These are phyloP conservation scores for Dianthus caryophyllus DNA, from an alignment of 148 eudicot genomes.

Conservation along the genomic window DNA sequence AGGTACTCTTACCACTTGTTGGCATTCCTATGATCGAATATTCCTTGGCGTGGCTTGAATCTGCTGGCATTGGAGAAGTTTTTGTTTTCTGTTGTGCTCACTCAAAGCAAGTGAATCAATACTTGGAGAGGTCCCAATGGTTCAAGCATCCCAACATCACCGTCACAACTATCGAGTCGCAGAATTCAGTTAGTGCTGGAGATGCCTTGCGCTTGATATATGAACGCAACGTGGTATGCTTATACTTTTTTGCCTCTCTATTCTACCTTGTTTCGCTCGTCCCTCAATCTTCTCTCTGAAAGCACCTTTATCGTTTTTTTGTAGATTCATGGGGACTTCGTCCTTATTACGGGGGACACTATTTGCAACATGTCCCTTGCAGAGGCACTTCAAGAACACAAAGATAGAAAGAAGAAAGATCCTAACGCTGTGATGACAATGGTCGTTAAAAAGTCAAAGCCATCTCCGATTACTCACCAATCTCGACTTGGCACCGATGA, in stretches of 20 bases:
- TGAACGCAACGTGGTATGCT: conserved; percentile 76
- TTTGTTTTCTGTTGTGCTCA: conserved; percentile 96
- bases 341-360: conserved; percentile 88
- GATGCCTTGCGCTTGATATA: conserved; percentile 91
- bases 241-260: conserved; percentile 11
- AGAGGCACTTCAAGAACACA: conserved; percentile 80
- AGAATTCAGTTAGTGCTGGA: conserved; percentile 77
- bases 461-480: conserved; percentile 60
- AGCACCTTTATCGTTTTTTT: conserved; percentile 18
- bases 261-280: not conserved
- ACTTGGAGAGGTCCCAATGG: conserved; percentile 82
- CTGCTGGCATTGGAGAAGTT: conserved; percentile 90
- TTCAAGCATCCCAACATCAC: conserved; percentile 66
- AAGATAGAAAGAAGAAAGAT: conserved; percentile 82
- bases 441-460: conserved; percentile 79
- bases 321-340: conserved; percentile 86
- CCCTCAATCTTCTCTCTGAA: not conserved
- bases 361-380: conserved; percentile 87
- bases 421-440: conserved; percentile 94
- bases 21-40: conserved; percentile 92
- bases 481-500: conserved; percentile 97
- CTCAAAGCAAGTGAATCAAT: conserved; percentile 74
- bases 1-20: conserved; percentile 86
- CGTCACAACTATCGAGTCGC: conserved; percentile 81
- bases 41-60: conserved; percentile 94